Conservation (phyloP, 176 grass and related monocot genomes). For the Paspalum notatum region DNA sequence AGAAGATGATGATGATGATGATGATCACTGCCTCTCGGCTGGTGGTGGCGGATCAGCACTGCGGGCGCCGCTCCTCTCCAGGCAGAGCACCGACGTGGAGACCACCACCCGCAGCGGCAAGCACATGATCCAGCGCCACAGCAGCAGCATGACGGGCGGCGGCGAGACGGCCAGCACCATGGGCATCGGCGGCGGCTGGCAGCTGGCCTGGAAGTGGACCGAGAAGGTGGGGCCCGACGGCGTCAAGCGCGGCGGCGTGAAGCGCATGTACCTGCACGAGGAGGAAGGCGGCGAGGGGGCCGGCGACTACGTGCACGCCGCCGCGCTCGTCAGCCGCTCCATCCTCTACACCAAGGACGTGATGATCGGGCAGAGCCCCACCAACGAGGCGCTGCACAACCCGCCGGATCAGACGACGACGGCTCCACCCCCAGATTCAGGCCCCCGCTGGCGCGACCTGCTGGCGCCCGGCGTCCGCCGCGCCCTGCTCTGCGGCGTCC, state of each 20-base stretch:
- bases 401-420: too few relatives aligned
- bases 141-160: slow-evolving; percentile 37
- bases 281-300: slow-evolving; percentile 25
- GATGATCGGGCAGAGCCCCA: slow-evolving; percentile 47
- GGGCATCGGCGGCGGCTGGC: slow-evolving; percentile 93
- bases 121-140: not conserved
- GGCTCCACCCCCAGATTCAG: too few relatives aligned
- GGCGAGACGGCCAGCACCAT: slow-evolving; percentile 55
- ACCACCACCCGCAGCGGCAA: not conserved
- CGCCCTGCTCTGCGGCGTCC: slow-evolving; percentile 64
- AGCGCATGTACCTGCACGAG: slow-evolving; percentile 89
- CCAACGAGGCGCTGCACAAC: too few relatives aligned
- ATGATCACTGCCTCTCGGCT: too few relatives aligned
- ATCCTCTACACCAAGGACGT: slow-evolving; percentile 78
- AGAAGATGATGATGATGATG: too few relatives aligned
- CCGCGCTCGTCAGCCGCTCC: slow-evolving; percentile 69
- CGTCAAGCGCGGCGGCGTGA: slow-evolving; percentile 50
- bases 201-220: slow-evolving; percentile 86
- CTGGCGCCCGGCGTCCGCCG: slow-evolving; percentile 63
- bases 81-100: slow-evolving; percentile 49
- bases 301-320: slow-evolving; percentile 65
- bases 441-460: slow-evolving; percentile 62
- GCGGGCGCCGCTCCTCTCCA: slow-evolving; percentile 29
- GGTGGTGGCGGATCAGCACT: too few relatives aligned
- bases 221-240: slow-evolving; percentile 56